phyloP scores from a whole-genome alignment of 768 basidiomycete species.

The Termitomyces heimii region DNA sequence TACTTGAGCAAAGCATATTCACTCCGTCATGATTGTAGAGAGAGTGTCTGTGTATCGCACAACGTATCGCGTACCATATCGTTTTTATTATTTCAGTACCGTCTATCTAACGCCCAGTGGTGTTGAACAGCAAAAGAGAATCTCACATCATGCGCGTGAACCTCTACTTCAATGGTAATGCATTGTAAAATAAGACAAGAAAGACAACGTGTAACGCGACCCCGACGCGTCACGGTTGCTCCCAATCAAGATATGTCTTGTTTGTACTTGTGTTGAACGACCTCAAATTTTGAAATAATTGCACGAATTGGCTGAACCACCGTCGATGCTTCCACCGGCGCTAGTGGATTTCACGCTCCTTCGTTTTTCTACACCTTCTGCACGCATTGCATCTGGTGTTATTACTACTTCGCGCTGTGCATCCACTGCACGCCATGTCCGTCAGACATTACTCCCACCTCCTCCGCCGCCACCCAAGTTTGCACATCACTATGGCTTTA shows the following conservation, averaged over 20 bases:
- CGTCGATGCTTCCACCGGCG: constrained; percentile 21
- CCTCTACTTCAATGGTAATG: not conserved
- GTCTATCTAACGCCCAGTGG: not conserved
- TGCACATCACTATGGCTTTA: constrained; percentile 1
- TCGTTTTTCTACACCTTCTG: constrained; percentile 15
- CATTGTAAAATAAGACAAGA: not conserved
- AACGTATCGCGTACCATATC: not conserved
- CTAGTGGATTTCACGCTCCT: constrained; percentile 22
- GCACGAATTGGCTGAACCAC: too few species aligned
- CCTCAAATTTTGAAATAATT: not conserved
- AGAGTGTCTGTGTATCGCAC: too few species aligned
- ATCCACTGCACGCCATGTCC: constrained; percentile 11
- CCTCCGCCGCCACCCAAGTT: constrained; percentile 1
- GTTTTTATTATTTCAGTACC: too few species aligned
- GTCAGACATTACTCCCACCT: constrained; percentile 17
- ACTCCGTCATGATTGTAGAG: not conserved
- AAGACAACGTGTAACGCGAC: not conserved
- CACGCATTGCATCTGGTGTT: not conserved
- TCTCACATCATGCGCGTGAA: not conserved
- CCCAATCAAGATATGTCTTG: not conserved
- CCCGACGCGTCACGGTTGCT: not conserved
- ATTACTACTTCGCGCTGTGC: constrained; percentile 6
- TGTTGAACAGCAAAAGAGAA: not conserved
- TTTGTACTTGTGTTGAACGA: not conserved
- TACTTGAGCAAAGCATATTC: not conserved